Base-by-base conservation (phyloP, 371 early-diverging fungal species). In the Astathelohania contejeani region DNA sequence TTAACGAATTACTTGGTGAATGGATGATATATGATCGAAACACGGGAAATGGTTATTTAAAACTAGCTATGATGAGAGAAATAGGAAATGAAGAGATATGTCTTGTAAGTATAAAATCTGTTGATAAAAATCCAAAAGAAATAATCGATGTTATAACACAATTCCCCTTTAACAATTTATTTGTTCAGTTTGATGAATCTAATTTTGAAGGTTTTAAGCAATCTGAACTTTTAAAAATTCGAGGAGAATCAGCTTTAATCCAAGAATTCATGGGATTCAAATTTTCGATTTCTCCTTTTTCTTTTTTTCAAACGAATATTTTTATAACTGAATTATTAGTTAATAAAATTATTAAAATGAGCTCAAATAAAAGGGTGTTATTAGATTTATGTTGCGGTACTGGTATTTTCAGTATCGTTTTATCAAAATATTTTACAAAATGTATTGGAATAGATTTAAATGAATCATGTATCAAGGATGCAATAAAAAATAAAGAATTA, bases 231-330 rank as follows among this genome's bases (percentile, higher is more conserved):
- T 28, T 51, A 1, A 1, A 14, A 20, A 12, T 51, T 3, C 25
- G 40, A 27, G 51, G 51, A 2, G 28, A 32, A 3, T 12, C n/a
- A 1, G 14, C n/a, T 27, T 18, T 51, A 20, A 14, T 19, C 28
- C 24, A 28, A 6, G 12, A 51, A 16, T 22, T 51, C 12, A 14
- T 14, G 20, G 40, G 29, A 18, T 25, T 14, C 20, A 51, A 26
- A 51, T 51, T 51, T 25, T 32, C 25, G 29, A 35, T 27, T 12
- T 28, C 28, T 22, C 29, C 29, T 28, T 51, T 51, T 16, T 27
- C 51, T 20, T 51, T 51, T 39, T 51, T 51, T 39, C 51, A 51
- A 51, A 28, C 32, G 2, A 51, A 51, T 39, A 26, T 51, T 35
- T n/a, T 20, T 18, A 28, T 35, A 18, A 14, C 40, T 20, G 3